Conservation (phyloP, 257 asterid genomes). For the Misopates orontium region DNA sequence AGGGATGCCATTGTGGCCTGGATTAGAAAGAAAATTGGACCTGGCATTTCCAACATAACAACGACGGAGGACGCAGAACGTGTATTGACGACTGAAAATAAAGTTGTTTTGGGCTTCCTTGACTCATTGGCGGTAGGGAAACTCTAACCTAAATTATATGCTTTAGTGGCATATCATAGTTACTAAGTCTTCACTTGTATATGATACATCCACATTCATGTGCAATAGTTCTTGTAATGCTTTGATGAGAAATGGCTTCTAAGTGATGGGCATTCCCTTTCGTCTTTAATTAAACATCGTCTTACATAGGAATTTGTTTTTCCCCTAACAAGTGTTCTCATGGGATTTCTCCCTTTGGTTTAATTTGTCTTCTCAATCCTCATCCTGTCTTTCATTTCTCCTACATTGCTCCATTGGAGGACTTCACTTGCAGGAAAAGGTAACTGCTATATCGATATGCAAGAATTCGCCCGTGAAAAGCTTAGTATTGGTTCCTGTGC, state of each 20-base stretch:
- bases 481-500: background rate
- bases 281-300: no score
- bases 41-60: conserved; percentile 69
- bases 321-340: background rate
- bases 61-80: conserved; percentile 83
- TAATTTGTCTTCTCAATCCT: background rate
- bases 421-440: conserved; percentile 8
- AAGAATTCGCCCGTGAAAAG: background rate
- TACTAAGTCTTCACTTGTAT: no score
- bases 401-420: background rate
- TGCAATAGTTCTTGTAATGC: no score
- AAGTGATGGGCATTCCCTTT: no score
- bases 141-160: conserved; percentile 17
- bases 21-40: conserved; percentile 92
- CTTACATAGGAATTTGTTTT: background rate
- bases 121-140: conserved; percentile 69
- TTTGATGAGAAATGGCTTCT: no score
- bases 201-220: no score
- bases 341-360: background rate
- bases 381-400: conserved; percentile 1
- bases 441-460: background rate
- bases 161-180: background rate
- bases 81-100: conserved; percentile 56
- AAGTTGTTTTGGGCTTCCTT: conserved; percentile 75
- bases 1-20: conserved; percentile 86